Evolutionary conservation across 164 flowering plant genomes (phyloP).

Genomic region (Amborella trichopoda): DNA sequence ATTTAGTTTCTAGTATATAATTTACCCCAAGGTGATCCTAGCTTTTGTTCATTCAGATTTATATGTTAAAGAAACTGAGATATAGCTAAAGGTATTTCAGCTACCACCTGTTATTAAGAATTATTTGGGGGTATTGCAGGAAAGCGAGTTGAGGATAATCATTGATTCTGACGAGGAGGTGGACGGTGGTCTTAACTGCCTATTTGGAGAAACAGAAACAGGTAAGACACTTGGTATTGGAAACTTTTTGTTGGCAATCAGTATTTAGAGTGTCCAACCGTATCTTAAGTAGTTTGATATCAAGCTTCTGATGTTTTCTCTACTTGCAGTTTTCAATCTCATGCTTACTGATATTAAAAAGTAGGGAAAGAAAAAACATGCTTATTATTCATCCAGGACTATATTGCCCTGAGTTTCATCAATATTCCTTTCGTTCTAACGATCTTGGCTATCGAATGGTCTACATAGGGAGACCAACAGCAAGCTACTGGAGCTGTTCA

Average conservation of each 20-base stretch:
- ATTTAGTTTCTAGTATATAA: not conserved
- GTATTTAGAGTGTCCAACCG: not conserved
- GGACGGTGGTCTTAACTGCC: conserved; percentile 37
- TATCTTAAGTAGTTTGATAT: not conserved
- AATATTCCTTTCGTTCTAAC: no score
- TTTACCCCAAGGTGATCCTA: not conserved
- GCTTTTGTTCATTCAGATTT: not conserved
- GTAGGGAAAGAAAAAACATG: no score
- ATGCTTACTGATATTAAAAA: no score
- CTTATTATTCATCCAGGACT: no score
- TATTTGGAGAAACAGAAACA: conserved; percentile 34
- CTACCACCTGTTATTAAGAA: not conserved
- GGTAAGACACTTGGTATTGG: no score
- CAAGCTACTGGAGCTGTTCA: conserved; percentile 17
- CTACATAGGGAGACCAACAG: not conserved
- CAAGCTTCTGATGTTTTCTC: not conserved
- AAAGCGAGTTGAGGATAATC: conserved; percentile 20
- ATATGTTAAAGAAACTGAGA: conserved; percentile 2
- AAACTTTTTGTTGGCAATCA: not conserved
- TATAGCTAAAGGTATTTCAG: not conserved
- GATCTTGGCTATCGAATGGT: not conserved
- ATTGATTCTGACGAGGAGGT: conserved; percentile 68
- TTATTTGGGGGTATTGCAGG: conserved; percentile 24
- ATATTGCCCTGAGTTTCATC: no score
- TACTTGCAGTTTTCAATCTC: not conserved